Base-by-base conservation (phyloP, 495 filamentous ascomycete species). In the Niebla homalea region DNA sequence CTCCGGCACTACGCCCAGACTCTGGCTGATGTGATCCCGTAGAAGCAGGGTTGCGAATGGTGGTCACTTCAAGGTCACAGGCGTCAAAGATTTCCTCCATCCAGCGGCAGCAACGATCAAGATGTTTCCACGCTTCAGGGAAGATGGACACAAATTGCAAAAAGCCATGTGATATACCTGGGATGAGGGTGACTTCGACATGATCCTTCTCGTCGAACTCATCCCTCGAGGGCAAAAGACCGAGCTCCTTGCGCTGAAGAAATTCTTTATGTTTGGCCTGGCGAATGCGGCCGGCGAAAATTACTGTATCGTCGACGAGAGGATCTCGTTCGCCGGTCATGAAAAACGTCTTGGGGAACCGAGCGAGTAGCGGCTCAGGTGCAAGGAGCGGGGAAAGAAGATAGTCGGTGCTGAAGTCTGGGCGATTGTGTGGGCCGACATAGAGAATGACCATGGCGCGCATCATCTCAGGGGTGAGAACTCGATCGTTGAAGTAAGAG, bases 371-470 rank as follows among this genome's bases (percentile, higher is more conserved):
- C 1, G 74, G 68, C 55, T 95, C 89, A 0, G 92, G 93, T 0
- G 92, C 89, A 4, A 94, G 74, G 16, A 96, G 80, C 1, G 92
- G 93, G 0, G 82, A 92, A 8, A 98, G 77, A 1, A 92, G 73
- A 63, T 85, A 95, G 63, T 98, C 93, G 10, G 85, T 88, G 23
- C 75, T 76, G 67, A 98, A 97, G 62, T 96, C 88, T 7, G 92
- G 92, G 1, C 88, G 80, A 67, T 89, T 83, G 61, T 94, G 80
- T 0, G 90, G 89, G 15, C 92, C 93, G 55, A 98, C 84, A 61
- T 98, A 98, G 19, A 98, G 75, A 63, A 98, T 94, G 51, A 98
- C 92, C 92, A 98, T 97, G 25, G 89, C 89, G 46, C 92, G 83
- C 84, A 97, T 95, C 87, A 98, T 94, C 63, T 97, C 93, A 0